A percentile compares a stretch with the other conserved stretches of the same genome.
Evolutionary conservation across 2,329 filamentous ascomycete species (phyloP).

Genomic region (Calonectria fujianensis): DNA sequence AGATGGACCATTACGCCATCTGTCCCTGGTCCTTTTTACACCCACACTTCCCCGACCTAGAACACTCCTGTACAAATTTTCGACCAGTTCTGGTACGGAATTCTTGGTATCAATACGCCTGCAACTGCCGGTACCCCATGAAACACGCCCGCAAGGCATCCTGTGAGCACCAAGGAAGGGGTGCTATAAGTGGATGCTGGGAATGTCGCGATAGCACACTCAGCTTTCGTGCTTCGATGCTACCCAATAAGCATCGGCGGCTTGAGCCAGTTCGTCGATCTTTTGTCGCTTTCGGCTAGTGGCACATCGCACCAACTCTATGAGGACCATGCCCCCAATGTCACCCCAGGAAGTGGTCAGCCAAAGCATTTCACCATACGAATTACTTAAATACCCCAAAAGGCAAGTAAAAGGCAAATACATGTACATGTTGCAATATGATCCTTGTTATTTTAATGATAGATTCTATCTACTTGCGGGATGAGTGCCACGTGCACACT

Average conservation of each 20-base stretch:
- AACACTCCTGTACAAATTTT: background rate
- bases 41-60: background rate
- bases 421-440: background rate
- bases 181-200: background rate
- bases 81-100: background rate
- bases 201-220: constrained; percentile 36
- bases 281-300: background rate
- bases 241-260: constrained; percentile 9
- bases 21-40: constrained; percentile 10
- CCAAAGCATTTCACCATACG: background rate
- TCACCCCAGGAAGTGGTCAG: background rate
- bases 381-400: background rate
- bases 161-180: background rate
- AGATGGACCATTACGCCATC: constrained; percentile 22
- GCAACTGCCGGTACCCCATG: constrained; percentile 8
- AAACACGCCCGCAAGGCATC: background rate
- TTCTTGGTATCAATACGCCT: background rate
- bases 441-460: background rate
- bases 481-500: background rate
- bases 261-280: constrained; percentile 1
- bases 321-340: background rate
- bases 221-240: constrained; percentile 24
- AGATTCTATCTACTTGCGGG: constrained; percentile 2
- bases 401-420: background rate
- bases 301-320: background rate